Conservation (phyloP, 1,284 basidiomycete species). For the Cryptococcus sp. region DNA sequence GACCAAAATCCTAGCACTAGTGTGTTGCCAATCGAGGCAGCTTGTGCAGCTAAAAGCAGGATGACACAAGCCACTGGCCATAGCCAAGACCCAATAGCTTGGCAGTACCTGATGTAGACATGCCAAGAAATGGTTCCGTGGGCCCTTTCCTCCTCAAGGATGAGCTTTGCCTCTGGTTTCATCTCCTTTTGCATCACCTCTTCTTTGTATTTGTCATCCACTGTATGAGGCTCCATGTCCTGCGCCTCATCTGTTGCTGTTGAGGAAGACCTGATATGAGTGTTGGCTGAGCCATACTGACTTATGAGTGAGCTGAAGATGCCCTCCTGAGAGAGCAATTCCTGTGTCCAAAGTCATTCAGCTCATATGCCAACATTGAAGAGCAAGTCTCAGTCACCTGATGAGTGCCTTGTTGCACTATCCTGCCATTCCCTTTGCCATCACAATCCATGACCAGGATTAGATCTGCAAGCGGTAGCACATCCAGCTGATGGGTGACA, state of each 20-base stretch:
- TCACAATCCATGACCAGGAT: conserved; percentile 30
- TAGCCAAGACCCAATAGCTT: conserved; percentile 18
- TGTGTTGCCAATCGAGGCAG: conserved; percentile 15
- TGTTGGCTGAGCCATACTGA: conserved; percentile 11
- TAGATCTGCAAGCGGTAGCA: conserved; percentile 53
- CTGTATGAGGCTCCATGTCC: too few relatives aligned
- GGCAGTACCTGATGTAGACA: conserved; percentile 28
- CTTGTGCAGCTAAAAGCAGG: conserved; percentile 24
- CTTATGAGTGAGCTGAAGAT: conserved; percentile 14
- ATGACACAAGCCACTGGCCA: conserved; percentile 11
- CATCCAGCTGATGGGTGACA: conserved; percentile 69
- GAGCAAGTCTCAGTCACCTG: conserved; percentile 32
- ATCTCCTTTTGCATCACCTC: background rate
- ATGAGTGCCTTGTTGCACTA: conserved; percentile 31
- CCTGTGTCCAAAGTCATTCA: background rate
- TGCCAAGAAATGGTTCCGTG: conserved; percentile 30
- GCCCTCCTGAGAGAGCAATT: conserved; percentile 7
- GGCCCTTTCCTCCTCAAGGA: conserved; percentile 36
- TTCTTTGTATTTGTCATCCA: background rate
- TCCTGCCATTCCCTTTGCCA: conserved; percentile 21
- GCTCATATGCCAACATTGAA: background rate
- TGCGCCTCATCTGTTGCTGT: too few relatives aligned
- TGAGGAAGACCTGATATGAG: too few relatives aligned
- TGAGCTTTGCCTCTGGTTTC: conserved; percentile 15
- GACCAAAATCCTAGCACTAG: conserved; percentile 45